phyloP scores from a whole-genome alignment of 805 yeast genomes.

The Candida lessepsii region DNA sequence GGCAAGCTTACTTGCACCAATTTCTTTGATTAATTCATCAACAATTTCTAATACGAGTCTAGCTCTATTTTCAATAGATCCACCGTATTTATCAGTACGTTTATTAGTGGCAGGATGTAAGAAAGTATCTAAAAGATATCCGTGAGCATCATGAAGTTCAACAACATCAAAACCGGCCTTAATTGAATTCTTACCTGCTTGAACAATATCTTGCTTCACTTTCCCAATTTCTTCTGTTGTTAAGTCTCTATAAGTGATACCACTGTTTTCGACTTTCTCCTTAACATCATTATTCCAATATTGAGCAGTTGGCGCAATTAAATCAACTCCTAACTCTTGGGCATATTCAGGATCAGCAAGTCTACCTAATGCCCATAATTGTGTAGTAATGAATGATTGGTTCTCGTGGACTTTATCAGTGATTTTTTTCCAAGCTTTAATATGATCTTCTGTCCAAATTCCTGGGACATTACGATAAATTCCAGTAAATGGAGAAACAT shows the following conservation, averaged over 20 bases:
- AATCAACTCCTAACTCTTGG: slow-evolving; percentile 20
- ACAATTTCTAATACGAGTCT: slow-evolving; percentile 29
- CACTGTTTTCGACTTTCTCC: not conserved
- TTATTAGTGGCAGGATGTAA: slow-evolving; percentile 28
- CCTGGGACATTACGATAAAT: slow-evolving; percentile 47
- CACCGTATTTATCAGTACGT: slow-evolving; percentile 32
- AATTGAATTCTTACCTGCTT: slow-evolving; percentile 27
- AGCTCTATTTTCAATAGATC: slow-evolving; percentile 35
- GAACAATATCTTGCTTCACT: slow-evolving; percentile 19
- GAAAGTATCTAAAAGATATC: slow-evolving; percentile 36
- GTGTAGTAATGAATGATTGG: slow-evolving; percentile 42
- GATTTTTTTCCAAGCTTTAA: slow-evolving; percentile 47
- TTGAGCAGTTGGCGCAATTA: slow-evolving; percentile 1
- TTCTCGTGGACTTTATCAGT: slow-evolving; percentile 45
- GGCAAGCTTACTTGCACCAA: slow-evolving; percentile 34
- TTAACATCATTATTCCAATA: no score
- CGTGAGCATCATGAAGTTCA: slow-evolving; percentile 41
- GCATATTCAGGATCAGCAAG: slow-evolving; percentile 27
- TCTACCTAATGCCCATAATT: slow-evolving; percentile 55
- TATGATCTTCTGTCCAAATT: slow-evolving; percentile 48
- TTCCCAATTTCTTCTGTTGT: slow-evolving; percentile 21
- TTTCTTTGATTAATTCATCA: slow-evolving; percentile 30
- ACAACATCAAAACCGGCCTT: slow-evolving; percentile 37
- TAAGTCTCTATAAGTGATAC: slow-evolving; percentile 15
- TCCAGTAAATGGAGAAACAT: slow-evolving; percentile 33